A percentile compares a stretch with the other conserved stretches of the same genome.
Conservation (phyloP, 352 stramenopile genomes). For the Albugo laibachii region DNA sequence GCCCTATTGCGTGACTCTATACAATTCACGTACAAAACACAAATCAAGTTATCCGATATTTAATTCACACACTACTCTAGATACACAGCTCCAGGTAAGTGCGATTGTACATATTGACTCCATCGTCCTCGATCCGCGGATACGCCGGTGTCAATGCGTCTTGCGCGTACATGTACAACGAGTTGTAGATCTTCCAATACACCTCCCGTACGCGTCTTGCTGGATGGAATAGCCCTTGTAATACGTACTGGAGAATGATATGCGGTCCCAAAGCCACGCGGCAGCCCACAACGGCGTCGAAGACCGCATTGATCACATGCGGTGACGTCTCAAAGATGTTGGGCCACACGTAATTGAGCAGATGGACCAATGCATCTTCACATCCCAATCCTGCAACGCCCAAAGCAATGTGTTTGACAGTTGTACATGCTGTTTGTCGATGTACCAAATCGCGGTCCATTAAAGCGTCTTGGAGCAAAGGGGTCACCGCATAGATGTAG, state of each 20-base stretch:
- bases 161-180: conserved; percentile 97
- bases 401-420: conserved; percentile 95
- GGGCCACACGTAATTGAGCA: conserved; percentile 99
- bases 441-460: conserved; percentile 99
- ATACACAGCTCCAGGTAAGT: conserved; percentile 87
- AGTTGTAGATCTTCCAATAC: conserved; percentile 99
- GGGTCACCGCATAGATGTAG: conserved; percentile 98
- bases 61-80: conserved; percentile 7
- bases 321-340: conserved; percentile 99
- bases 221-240: conserved; percentile 97
- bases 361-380: conserved; percentile 94
- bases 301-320: conserved; percentile 97
- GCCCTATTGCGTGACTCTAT: too few species aligned
- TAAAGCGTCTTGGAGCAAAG: conserved; percentile 96
- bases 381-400: conserved; percentile 92
- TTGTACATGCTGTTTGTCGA: conserved; percentile 93
- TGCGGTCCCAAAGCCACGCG: conserved; percentile 92
- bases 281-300: conserved; percentile 95
- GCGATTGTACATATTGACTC: conserved; percentile 86
- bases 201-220: conserved; percentile 95
- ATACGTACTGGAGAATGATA: conserved; percentile 92
- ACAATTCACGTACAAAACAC: too few species aligned
- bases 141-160: conserved; percentile 96
- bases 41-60: too few species aligned
- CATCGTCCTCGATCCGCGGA: conserved; percentile 90